These are phyloP conservation scores for Clarireedia hainanense DNA, from an alignment of 2,329 filamentous ascomycete species.

Conservation along the genomic window DNA sequence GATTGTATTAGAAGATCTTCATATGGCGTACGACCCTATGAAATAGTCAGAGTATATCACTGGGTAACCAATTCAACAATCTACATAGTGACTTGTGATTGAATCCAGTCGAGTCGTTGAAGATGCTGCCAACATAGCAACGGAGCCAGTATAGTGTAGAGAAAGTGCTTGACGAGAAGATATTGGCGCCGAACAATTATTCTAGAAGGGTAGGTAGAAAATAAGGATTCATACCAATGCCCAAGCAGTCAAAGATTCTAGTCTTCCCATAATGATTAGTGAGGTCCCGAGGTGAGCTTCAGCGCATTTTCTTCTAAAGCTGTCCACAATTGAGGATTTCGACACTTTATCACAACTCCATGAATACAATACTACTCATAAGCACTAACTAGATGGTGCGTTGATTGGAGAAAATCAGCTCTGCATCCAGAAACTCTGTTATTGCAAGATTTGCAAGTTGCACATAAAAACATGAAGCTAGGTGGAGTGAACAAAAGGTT, in stretches of 20 bases:
- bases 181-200: not conserved
- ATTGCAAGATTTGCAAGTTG: no score
- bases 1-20: constrained; percentile 25
- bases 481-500: not conserved
- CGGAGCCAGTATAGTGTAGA: no score
- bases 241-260: constrained; percentile 21
- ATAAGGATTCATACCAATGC: constrained; percentile 19
- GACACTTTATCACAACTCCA: no score
- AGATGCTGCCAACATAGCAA: no score
- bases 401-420: no score
- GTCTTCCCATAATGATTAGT: constrained; percentile 10
- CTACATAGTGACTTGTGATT: no score
- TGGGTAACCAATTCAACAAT: not conserved
- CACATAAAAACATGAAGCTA: no score
- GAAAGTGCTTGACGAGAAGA: not conserved
- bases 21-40: constrained; percentile 29
- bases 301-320: not conserved
- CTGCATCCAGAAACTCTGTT: no score
- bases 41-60: not conserved
- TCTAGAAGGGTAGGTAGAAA: not conserved
- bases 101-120: no score
- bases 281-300: not conserved
- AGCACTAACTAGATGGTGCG: no score
- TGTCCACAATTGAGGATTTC: no score
- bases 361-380: no score